Conservation (phyloP, 495 filamentous ascomycete species). For the Daldinia concentrica region DNA sequence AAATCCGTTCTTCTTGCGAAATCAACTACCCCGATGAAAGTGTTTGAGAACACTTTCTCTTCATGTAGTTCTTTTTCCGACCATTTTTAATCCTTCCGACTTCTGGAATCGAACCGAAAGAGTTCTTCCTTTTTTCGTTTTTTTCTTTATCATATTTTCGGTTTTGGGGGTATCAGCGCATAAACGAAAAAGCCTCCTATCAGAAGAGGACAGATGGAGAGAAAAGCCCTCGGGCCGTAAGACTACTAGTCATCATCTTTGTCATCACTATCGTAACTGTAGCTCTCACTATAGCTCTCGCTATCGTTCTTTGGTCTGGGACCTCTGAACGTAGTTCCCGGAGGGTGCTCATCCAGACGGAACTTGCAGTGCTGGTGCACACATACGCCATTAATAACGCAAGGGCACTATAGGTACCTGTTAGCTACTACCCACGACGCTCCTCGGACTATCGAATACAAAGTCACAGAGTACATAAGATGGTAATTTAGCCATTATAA, state of each 20-base stretch:
- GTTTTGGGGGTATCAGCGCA: background rate
- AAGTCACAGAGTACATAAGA: background rate
- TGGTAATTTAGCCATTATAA: background rate
- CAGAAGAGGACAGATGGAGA: background rate
- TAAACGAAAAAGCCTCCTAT: background rate
- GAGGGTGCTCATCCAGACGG: slow-evolving; percentile 57
- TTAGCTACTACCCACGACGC: background rate
- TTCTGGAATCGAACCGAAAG: background rate
- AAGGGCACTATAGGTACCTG: slow-evolving; percentile 48
- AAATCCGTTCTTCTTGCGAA: background rate
- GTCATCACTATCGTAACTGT: background rate
- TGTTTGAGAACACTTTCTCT: background rate
- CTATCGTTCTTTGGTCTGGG: slow-evolving; percentile 19
- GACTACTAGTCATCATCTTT: background rate
- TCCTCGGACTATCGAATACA: background rate
- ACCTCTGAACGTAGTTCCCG: slow-evolving; percentile 56
- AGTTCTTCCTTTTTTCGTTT: background rate
- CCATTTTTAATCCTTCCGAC: background rate
- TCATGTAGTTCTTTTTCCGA: background rate
- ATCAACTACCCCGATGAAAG: background rate
- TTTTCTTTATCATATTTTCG: background rate
- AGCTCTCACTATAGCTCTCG: background rate
- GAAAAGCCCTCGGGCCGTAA: background rate
- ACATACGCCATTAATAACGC: slow-evolving; percentile 53
- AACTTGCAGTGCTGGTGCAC: slow-evolving; percentile 59